Evolutionary conservation across 148 eudicot species (phyloP).

Genomic region (Rhododendron simsii): DNA sequence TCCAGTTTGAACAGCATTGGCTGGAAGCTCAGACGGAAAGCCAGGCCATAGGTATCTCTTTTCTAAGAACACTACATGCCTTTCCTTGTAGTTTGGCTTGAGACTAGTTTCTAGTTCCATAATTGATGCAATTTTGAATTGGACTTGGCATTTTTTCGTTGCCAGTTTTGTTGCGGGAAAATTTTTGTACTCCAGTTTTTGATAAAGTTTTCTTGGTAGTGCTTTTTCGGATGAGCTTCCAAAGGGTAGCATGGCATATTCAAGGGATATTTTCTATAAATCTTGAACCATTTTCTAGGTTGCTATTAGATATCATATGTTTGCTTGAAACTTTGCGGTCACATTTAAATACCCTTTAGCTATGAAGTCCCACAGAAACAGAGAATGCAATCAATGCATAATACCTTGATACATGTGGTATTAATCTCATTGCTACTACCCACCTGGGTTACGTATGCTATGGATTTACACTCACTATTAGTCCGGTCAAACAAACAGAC

Average conservation of each 20-base stretch:
- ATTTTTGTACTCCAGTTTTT: neutral
- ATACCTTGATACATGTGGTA: neutral
- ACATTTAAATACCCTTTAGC: neutral
- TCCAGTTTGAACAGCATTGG: slow-evolving; percentile 98
- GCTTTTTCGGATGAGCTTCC: neutral
- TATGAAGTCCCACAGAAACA: neutral
- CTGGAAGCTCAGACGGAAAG: slow-evolving; percentile 90
- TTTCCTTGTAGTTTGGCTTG: neutral
- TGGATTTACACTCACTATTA: neutral
- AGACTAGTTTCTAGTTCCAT: neutral
- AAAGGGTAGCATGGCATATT: neutral
- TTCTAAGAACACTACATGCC: neutral
- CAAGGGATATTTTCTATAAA: neutral
- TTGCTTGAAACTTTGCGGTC: neutral
- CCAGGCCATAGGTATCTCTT: slow-evolving; percentile 66
- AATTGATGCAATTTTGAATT: neutral
- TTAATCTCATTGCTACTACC: neutral
- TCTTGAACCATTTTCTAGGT: neutral
- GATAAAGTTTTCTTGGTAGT: neutral
- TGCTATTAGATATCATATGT: neutral
- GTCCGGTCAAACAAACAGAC: neutral
- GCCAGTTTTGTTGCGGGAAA: neutral
- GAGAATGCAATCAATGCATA: neutral
- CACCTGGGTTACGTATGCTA: neutral
- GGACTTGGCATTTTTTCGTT: neutral